Base-by-base conservation (phyloP, 2,329 filamentous ascomycete genomes). In the Fusarium torreyae region DNA sequence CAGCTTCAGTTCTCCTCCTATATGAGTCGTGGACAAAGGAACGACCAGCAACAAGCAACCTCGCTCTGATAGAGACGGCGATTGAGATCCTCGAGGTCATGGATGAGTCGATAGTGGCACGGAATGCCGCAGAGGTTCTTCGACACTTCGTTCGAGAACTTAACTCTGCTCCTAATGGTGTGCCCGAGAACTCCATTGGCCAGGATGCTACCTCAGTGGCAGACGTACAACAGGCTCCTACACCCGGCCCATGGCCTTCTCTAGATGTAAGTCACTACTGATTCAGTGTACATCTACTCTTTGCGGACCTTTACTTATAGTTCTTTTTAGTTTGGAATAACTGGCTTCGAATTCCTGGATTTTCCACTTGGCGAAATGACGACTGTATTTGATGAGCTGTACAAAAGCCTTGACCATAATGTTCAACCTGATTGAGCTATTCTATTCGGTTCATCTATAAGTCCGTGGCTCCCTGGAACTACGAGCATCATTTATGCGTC, bases 41-140 rank as follows among this genome's bases (percentile, higher is more conserved):
- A 13, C 57, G 44, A 4, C 14, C 56, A 6, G 10, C 18, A 1
- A 33, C 39, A 40, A 34, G 11, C 20, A 42, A 24, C 1, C 15
- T 50, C 2, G 18, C 24, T 14, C 7, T 62, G 3, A 36, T 57
- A 4, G 58, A 57, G 6, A 57, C 43, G 0, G 58, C 58, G 0
- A 50, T 62, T 3, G 58, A 57, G 33, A 57, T 62, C 7, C 53
- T 62, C 4, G 53, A 57, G 6, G 38, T 51, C 1, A 62, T 57
- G 58, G 58, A 62, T 2, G 58, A 62, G n/a, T 62, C 57, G 5
- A 26, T 61, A 36, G 57, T 61, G 7, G 52, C 52, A 5, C 38
- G 36, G n/a, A 48, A 45, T 20, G 57, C 57, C n/a, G 57, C 39
- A 51, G 51, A 61, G 13, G 52, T 61, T 17, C 50, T 61, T n/a